Conservation (phyloP, 768 basidiomycete genomes). For the Lactarius pseudohatsudake region DNA sequence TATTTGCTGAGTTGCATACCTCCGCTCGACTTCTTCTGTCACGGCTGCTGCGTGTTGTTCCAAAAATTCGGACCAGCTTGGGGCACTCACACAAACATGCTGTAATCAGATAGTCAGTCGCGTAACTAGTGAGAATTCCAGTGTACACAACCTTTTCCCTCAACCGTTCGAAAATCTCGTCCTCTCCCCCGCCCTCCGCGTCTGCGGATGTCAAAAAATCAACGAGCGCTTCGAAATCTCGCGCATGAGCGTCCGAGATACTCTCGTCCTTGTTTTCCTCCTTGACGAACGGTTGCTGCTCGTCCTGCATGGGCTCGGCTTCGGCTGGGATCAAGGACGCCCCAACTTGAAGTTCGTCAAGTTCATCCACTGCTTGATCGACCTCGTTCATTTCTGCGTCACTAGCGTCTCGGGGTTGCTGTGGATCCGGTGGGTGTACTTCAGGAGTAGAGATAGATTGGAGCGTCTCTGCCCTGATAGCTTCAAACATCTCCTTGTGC, state of each 20-base stretch:
- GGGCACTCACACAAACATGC: conserved; percentile 39
- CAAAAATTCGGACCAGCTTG: conserved; percentile 35
- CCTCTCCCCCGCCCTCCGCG: conserved; percentile 47
- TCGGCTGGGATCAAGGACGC: conserved; percentile 13
- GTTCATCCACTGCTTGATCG: conserved; percentile 7
- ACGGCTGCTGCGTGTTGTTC: conserved; percentile 17
- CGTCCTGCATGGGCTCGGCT: conserved; percentile 11
- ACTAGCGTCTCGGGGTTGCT: neutral
- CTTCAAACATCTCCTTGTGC: conserved; percentile 44
- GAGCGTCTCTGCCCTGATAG: conserved; percentile 37
- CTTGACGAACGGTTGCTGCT: conserved; percentile 6
- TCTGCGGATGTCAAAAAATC: conserved; percentile 56
- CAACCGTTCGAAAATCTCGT: conserved; percentile 53
- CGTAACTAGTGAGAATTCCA: neutral
- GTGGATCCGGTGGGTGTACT: neutral
- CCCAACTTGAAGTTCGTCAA: conserved; percentile 22
- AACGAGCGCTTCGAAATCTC: conserved; percentile 53
- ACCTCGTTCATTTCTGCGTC: conserved; percentile 9
- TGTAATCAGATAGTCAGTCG: conserved; percentile 8
- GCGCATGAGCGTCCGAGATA: conserved; percentile 16
- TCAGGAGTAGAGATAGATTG: neutral
- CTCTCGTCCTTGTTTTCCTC: neutral
- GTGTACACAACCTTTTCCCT: conserved; percentile 41
- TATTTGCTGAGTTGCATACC: conserved; percentile 7
- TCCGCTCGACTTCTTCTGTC: conserved; percentile 22